Evolutionary conservation across 345 rosid species (phyloP).

Genomic region (Dimocarpus longan): DNA sequence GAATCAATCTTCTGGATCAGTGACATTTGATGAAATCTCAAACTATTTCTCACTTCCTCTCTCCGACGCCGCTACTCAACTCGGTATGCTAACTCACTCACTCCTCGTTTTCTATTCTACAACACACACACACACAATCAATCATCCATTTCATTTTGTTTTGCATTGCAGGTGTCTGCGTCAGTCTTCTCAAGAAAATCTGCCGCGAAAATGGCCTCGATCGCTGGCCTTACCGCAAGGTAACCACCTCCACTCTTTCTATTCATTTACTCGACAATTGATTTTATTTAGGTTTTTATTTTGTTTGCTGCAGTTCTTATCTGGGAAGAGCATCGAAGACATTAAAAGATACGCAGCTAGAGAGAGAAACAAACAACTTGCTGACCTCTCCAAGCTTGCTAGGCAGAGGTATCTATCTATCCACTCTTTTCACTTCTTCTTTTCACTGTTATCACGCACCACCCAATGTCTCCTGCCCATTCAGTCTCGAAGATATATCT

Average conservation of each 20-base stretch:
- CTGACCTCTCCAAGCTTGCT: constrained; percentile 32
- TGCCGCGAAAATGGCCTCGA: constrained; percentile 55
- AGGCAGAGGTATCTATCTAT: constrained; percentile 29
- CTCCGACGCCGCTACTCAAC: constrained; percentile 41
- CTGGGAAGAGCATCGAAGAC: constrained; percentile 45
- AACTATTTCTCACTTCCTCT: constrained; percentile 42
- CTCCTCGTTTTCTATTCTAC: neutral
- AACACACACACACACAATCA: too few species aligned
- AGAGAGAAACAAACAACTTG: constrained; percentile 30
- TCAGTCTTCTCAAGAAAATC: constrained; percentile 43
- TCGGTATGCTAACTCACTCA: constrained; percentile 23
- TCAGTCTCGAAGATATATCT: too few species aligned
- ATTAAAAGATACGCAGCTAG: constrained; percentile 38
- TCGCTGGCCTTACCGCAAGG: constrained; percentile 53
- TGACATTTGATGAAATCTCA: constrained; percentile 35
- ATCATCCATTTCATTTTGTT: too few species aligned
- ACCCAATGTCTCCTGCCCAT: too few species aligned
- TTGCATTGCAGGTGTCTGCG: constrained; percentile 39
- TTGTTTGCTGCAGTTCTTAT: constrained; percentile 24
- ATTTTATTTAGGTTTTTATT: neutral
- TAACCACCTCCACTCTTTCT: neutral
- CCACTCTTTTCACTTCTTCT: too few species aligned
- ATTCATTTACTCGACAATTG: too few species aligned
- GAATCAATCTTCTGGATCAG: constrained; percentile 14
- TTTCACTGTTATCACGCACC: neutral